A percentile compares a stretch with the other conserved stretches of the same genome.
These are phyloP conservation scores for Pythium vanterpoolii DNA, from an alignment of 352 stramenopile genomes.

Conservation along the genomic window DNA sequence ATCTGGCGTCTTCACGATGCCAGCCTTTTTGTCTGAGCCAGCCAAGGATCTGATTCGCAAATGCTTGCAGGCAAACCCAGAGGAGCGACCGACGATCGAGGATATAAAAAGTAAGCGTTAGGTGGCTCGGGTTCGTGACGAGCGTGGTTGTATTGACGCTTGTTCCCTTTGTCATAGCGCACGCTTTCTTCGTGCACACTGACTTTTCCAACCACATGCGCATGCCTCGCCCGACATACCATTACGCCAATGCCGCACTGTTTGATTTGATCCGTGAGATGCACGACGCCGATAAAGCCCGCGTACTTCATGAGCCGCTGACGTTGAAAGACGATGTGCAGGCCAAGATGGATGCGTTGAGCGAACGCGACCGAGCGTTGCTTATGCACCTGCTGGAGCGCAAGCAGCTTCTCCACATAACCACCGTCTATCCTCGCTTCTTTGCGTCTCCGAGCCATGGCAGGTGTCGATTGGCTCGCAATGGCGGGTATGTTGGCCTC, in stretches of 20 bases:
- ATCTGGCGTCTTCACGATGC: constrained; percentile 51
- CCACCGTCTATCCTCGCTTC: constrained; percentile 73
- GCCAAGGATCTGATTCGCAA: constrained; percentile 62
- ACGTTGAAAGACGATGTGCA: constrained; percentile 39
- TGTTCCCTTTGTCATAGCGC: constrained; percentile 29
- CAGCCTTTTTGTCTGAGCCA: constrained; percentile 55
- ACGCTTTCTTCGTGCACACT: constrained; percentile 71
- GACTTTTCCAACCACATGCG: constrained; percentile 67
- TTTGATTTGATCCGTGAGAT: constrained; percentile 49
- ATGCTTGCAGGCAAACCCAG: constrained; percentile 48
- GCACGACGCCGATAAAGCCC: constrained; percentile 33
- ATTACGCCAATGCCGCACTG: constrained; percentile 42
- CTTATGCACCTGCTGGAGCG: constrained; percentile 81
- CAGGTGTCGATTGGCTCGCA: constrained; percentile 53
- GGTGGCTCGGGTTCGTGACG: background rate
- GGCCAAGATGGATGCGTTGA: constrained; percentile 34
- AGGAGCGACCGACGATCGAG: constrained; percentile 23
- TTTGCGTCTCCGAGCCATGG: constrained; percentile 45
- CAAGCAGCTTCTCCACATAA: constrained; percentile 66
- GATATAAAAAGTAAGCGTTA: constrained; percentile 54
- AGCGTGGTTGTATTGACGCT: background rate
- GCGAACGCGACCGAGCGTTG: constrained; percentile 29
- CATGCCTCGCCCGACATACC: constrained; percentile 25
- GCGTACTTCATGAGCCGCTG: constrained; percentile 19
- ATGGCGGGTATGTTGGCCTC: constrained; percentile 56